Evolutionary conservation across 441 rosid genomes (phyloP).

Genomic region (Dalechampia spathulata): DNA sequence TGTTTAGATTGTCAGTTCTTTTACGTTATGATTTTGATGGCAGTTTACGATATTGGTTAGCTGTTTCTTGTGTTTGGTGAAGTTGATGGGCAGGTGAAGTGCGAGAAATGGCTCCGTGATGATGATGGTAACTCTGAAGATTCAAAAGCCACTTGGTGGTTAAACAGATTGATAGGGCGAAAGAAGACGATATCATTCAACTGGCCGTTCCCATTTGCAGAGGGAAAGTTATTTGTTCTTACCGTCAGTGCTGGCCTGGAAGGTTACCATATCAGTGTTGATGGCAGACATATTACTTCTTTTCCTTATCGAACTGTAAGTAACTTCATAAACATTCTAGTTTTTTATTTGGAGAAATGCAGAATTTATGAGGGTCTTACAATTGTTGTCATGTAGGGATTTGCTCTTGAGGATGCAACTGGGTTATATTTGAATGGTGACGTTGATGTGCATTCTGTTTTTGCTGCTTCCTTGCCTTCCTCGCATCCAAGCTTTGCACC

Average conservation of each 20-base stretch:
- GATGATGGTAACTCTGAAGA: conserved; percentile 51
- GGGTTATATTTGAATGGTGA: conserved; percentile 76
- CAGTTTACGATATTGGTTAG: neutral
- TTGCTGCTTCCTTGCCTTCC: conserved; percentile 73
- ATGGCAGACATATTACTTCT: conserved; percentile 78
- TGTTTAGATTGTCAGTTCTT: neutral
- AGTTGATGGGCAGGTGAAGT: conserved; percentile 87
- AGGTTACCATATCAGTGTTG: conserved; percentile 75
- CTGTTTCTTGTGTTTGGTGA: conserved; percentile 13
- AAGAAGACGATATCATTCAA: conserved; percentile 53
- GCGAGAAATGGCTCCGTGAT: conserved; percentile 89
- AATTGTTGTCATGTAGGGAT: conserved; percentile 47
- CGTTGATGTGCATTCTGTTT: conserved; percentile 63
- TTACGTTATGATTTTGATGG: neutral
- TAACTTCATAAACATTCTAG: neutral
- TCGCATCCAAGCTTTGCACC: conserved; percentile 77
- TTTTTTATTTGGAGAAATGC: conserved; percentile 1
- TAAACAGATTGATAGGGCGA: conserved; percentile 68
- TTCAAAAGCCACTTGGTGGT: conserved; percentile 79
- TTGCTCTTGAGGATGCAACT: conserved; percentile 95
- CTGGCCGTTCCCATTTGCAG: conserved; percentile 80
- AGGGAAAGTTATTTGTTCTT: conserved; percentile 67
- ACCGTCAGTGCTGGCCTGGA: conserved; percentile 85
- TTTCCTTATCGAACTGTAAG: conserved; percentile 88
- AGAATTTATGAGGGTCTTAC: conserved; percentile 8